Conservation (phyloP, 164 flowering plant genomes). For the Euptelea pleiosperma region DNA sequence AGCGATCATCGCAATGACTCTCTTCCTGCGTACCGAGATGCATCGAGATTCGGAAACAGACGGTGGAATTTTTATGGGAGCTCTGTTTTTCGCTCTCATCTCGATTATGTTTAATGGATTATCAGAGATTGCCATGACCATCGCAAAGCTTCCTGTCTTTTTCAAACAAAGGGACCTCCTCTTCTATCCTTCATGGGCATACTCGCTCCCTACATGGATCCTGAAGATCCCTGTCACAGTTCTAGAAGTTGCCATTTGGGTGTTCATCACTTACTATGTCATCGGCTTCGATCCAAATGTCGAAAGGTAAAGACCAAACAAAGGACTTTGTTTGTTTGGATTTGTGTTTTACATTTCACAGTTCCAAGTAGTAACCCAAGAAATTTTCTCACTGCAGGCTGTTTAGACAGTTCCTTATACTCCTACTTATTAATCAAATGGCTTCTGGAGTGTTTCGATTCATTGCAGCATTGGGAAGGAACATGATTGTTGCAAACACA, state of each 20-base stretch:
- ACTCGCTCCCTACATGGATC: conserved; percentile 68
- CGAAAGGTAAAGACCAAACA: conserved; percentile 31
- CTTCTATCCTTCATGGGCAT: conserved; percentile 86
- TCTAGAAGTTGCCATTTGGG: conserved; percentile 48
- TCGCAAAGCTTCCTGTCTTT: conserved; percentile 66
- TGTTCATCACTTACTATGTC: conserved; percentile 46
- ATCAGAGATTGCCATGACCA: conserved; percentile 46
- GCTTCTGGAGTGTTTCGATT: conserved; percentile 48
- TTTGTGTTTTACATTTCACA: background rate
- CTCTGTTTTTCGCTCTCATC: conserved; percentile 38
- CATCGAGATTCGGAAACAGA: conserved; percentile 22
- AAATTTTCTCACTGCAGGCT: conserved; percentile 33
- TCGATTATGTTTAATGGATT: conserved; percentile 47
- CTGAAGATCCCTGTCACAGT: conserved; percentile 52
- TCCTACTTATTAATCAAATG: conserved; percentile 44
- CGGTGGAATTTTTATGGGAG: conserved; percentile 44
- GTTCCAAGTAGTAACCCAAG: background rate
- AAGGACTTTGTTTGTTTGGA: background rate
- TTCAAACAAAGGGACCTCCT: conserved; percentile 81
- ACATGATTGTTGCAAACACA: conserved; percentile 49
- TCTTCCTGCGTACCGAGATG: conserved; percentile 53
- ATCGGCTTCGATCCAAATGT: conserved; percentile 53
- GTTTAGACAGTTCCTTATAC: conserved; percentile 43
- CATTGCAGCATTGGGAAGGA: conserved; percentile 42
- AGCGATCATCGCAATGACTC: conserved; percentile 38